Conservation (phyloP, 2,329 filamentous ascomycete species). For the Fusarium pseudonygamai region DNA sequence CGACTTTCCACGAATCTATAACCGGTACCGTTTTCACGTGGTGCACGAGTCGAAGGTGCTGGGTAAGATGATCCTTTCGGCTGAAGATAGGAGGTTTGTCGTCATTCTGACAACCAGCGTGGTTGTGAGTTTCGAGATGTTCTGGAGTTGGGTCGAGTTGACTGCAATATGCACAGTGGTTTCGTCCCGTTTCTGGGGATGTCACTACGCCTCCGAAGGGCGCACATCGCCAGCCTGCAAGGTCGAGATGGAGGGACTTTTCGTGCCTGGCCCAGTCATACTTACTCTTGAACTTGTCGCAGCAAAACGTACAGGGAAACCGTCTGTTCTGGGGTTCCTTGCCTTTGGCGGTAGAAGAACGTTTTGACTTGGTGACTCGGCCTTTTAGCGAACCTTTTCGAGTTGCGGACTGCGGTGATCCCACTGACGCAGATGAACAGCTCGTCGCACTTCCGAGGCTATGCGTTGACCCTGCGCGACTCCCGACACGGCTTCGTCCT, state of each 20-base stretch:
- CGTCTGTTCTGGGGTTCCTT: conserved; percentile 5
- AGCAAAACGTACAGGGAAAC: conserved; percentile 39
- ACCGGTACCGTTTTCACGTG: conserved; percentile 51
- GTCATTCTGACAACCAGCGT: conserved; percentile 18
- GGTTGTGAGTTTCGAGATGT: conserved; percentile 41
- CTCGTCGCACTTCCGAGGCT: conserved; percentile 33
- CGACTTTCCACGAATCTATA: conserved; percentile 48
- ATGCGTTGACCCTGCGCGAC: conserved; percentile 23
- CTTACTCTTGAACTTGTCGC: conserved; percentile 40
- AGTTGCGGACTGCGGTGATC: neutral
- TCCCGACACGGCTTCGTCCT: neutral
- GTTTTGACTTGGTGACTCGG: conserved; percentile 19
- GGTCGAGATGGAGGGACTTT: conserved; percentile 34
- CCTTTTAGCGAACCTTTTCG: neutral
- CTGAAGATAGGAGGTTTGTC: conserved; percentile 32
- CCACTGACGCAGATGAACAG: conserved; percentile 20
- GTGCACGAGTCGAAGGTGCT: conserved; percentile 45
- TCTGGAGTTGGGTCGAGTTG: conserved; percentile 28
- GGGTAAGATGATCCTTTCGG: conserved; percentile 46
- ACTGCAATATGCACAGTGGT: conserved; percentile 41
- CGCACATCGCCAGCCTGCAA: conserved; percentile 36
- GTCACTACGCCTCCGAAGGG: conserved; percentile 32
- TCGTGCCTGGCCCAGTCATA: conserved; percentile 40
- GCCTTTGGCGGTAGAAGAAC: neutral
- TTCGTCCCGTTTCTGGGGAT: conserved; percentile 32